Base-by-base conservation (phyloP, 495 filamentous ascomycete genomes). In the Annulohypoxylon stygium region DNA sequence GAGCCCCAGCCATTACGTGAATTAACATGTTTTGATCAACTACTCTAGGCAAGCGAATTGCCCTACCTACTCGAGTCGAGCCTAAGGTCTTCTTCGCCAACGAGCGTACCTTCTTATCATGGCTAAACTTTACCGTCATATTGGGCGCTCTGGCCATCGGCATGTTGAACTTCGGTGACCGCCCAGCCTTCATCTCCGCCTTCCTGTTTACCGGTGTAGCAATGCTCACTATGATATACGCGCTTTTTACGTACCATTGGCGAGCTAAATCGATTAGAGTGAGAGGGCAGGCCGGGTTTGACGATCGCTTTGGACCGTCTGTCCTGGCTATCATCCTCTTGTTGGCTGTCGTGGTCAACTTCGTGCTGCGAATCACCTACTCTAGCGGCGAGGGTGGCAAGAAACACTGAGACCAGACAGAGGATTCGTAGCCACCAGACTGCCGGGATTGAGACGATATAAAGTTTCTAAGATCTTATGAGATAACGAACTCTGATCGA, bases 11-110 rank as follows among this genome's bases (percentile, higher is more conserved):
- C 23, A 9, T 64, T 18, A 20, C 48, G 53, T 61, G 26, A 39
- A n/a, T 60, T 75, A 60, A 75, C 69, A 34, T 23, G 33, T 14
- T 33, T 61, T 34, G 16, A 64, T 58, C 23, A 70, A 64, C 16
- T 16, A 66, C 67, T 45, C 34, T 77, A 94, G 94, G 94, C 87
- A 99, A 99, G 81, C 94, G 96, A 74, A 99, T 99, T 80, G 95
- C 97, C 70, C 93, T 99, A 70, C 96, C 96, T 61, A 97, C 94
- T 47, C 94, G 96, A 70, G 95, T 99, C 81, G 96, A 99, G 80
- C 96, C 96, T 43, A 99, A 99, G 83, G 96, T 99, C 84, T 99
- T 98, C 90, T 99, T 99, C 87, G 96, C 96, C 81, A 98, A 98
- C 86, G 96, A 99, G 86, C 94, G 96, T 60, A 99, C 96, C 45